phyloP scores from a whole-genome alignment of 805 yeast genomes.

The Saturnispora kantuleensis region DNA sequence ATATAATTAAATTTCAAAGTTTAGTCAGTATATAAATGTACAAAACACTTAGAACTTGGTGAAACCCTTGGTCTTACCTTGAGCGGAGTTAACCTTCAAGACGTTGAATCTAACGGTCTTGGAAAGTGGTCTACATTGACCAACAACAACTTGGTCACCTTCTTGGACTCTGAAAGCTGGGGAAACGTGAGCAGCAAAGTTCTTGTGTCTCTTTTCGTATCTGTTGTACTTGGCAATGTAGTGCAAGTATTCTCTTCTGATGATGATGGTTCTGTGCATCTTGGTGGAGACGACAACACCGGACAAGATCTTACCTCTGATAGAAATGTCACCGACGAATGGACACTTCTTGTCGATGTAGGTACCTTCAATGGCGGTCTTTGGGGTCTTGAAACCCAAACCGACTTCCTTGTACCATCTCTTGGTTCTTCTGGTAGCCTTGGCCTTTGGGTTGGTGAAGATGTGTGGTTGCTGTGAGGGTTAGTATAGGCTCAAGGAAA shows the following conservation, averaged over 20 bases:
- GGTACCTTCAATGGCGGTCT: slow-evolving; percentile 94
- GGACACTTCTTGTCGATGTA: slow-evolving; percentile 99
- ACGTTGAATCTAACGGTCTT: slow-evolving; percentile 99
- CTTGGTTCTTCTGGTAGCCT: slow-evolving; percentile 97
- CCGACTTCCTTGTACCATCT: slow-evolving; percentile 99
- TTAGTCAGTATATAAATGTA: slow-evolving; percentile 4
- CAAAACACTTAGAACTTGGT: slow-evolving; percentile 70
- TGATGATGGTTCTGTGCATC: slow-evolving; percentile 99
- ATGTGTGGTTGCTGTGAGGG: slow-evolving; percentile 91
- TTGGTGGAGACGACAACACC: slow-evolving; percentile 99
- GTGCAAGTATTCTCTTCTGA: slow-evolving; percentile 99
- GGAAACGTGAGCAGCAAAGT: slow-evolving; percentile 98
- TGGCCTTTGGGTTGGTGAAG: slow-evolving; percentile 99
- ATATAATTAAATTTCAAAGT: slow-evolving; percentile 4
- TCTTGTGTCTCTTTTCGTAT: slow-evolving; percentile 99
- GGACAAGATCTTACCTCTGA: slow-evolving; percentile 98
- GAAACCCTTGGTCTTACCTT: slow-evolving; percentile 89
- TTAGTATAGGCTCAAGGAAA: not conserved
- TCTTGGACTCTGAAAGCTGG: slow-evolving; percentile 99
- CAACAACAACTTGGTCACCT: slow-evolving; percentile 98
- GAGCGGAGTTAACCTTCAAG: slow-evolving; percentile 84
- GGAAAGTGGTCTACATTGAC: slow-evolving; percentile 99
- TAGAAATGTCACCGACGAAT: slow-evolving; percentile 91
- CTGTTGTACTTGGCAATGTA: slow-evolving; percentile 99
- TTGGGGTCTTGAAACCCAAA: slow-evolving; percentile 99